phyloP scores from a whole-genome alignment of 495 filamentous ascomycete species.

The Penicillium mononematosum region DNA sequence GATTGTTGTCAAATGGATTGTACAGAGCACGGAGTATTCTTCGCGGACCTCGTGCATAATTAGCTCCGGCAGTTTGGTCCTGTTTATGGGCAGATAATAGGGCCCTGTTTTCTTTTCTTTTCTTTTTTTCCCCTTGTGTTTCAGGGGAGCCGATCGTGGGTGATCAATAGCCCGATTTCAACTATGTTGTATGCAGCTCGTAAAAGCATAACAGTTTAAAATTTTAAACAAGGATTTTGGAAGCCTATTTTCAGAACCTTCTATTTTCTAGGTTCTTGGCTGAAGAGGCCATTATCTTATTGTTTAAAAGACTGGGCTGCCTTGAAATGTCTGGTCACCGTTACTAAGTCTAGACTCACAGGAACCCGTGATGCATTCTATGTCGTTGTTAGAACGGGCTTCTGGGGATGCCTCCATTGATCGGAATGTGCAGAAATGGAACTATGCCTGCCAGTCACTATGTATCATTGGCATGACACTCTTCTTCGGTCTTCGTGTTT shows the following conservation, averaged over 20 bases:
- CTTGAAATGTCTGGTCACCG: background rate
- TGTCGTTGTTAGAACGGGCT: constrained; percentile 10
- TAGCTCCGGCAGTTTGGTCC: too few species aligned
- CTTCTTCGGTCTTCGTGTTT: constrained; percentile 27
- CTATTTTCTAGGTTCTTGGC: background rate
- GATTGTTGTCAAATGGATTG: background rate
- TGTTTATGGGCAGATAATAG: background rate
- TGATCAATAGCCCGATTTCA: background rate
- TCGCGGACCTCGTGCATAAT: background rate
- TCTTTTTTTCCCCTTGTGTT: background rate
- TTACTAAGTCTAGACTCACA: background rate
- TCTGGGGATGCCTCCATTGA: constrained; percentile 13
- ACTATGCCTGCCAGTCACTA: constrained; percentile 28
- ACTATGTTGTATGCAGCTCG: background rate
- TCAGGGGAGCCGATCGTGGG: constrained; percentile 5
- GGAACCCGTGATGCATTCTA: background rate
- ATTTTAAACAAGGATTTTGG: background rate
- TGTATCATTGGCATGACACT: constrained; percentile 29
- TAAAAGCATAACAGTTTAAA: background rate
- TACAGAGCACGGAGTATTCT: background rate
- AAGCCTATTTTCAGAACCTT: background rate
- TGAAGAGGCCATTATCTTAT: background rate
- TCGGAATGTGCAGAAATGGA: constrained; percentile 25
- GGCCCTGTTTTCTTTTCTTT: too few species aligned
- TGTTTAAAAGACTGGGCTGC: background rate